A percentile compares a stretch with the other conserved stretches of the same genome.
phyloP scores from a whole-genome alignment of 139 green algal genomes.

The Coelastrella sp. region DNA sequence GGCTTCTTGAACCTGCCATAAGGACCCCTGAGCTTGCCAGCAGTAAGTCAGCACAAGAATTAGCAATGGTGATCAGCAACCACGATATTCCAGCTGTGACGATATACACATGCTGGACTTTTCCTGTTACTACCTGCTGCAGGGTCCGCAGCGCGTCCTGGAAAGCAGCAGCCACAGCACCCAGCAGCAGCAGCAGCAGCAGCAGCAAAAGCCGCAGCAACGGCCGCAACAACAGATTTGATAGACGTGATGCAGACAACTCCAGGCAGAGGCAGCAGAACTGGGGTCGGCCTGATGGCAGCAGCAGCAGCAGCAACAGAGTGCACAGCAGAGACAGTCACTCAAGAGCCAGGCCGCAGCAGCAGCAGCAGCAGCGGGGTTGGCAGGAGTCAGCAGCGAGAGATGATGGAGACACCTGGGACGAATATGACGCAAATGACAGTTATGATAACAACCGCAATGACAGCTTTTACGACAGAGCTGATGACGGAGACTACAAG shows the following conservation, averaged over 20 bases:
- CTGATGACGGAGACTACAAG: conserved; percentile 15
- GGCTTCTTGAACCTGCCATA: too few relatives aligned
- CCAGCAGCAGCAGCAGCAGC: not conserved
- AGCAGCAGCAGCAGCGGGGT: conserved; percentile 22
- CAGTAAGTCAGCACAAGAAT: too few relatives aligned
- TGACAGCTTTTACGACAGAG: not conserved
- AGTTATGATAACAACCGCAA: not conserved
- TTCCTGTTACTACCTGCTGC: not conserved
- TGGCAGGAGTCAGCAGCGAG: not conserved
- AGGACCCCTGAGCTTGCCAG: too few relatives aligned
- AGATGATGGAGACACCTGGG: not conserved
- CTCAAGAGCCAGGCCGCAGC: not conserved
- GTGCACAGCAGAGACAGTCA: not conserved
- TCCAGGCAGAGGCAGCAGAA: not conserved
- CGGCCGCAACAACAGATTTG: not conserved
- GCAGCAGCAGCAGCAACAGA: conserved; percentile 19
- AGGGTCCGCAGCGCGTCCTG: conserved; percentile 8
- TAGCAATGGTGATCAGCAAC: too few relatives aligned
- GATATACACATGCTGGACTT: too few relatives aligned
- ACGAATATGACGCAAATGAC: conserved; percentile 11
- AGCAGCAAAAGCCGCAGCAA: not conserved
- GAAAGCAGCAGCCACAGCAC: conserved; percentile 18
- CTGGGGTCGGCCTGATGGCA: not conserved
- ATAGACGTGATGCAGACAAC: too few relatives aligned
- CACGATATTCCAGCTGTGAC: too few relatives aligned